Evolutionary conservation across 2,329 filamentous ascomycete genomes (phyloP).

Genomic region (Xylariales sp.): DNA sequence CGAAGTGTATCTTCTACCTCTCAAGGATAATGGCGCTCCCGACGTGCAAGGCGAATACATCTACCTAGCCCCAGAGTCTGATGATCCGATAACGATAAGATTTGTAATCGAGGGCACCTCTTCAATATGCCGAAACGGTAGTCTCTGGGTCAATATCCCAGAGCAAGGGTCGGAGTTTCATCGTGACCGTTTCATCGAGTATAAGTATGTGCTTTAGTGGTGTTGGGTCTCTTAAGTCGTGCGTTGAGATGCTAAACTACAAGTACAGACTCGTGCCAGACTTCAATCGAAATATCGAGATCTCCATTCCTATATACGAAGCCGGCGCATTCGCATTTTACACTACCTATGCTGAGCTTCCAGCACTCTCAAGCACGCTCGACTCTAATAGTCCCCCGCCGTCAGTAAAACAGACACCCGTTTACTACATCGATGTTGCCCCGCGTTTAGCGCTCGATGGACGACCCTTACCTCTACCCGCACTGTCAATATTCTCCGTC

Average conservation of each 20-base stretch:
- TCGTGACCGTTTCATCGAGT: constrained; percentile 84
- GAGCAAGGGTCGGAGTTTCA: constrained; percentile 79
- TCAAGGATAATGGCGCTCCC: constrained; percentile 93
- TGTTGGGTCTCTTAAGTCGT: background rate
- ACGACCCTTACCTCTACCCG: constrained; percentile 81
- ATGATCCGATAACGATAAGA: constrained; percentile 80
- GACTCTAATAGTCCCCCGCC: constrained; percentile 59
- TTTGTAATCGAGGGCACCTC: constrained; percentile 95
- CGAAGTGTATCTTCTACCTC: constrained; percentile 86
- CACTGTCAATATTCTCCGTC: constrained; percentile 90
- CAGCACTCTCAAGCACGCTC: constrained; percentile 73
- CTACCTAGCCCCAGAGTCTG: constrained; percentile 81
- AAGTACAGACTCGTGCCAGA: constrained; percentile 79
- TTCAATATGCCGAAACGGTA: constrained; percentile 93
- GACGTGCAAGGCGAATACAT: constrained; percentile 91
- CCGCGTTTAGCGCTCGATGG: constrained; percentile 81
- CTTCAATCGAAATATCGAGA: constrained; percentile 91
- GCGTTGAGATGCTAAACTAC: constrained; percentile 21
- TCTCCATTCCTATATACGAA: constrained; percentile 85
- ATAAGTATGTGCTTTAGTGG: constrained; percentile 73
- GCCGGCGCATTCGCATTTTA: constrained; percentile 95
- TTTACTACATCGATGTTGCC: constrained; percentile 94
- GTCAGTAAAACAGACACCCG: constrained; percentile 73
- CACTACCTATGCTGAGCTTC: constrained; percentile 89
- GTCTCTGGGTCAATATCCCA: constrained; percentile 96